These are phyloP conservation scores for Tylopilus rubrobrunneus DNA, from an alignment of 768 basidiomycete species.

Conservation along the genomic window DNA sequence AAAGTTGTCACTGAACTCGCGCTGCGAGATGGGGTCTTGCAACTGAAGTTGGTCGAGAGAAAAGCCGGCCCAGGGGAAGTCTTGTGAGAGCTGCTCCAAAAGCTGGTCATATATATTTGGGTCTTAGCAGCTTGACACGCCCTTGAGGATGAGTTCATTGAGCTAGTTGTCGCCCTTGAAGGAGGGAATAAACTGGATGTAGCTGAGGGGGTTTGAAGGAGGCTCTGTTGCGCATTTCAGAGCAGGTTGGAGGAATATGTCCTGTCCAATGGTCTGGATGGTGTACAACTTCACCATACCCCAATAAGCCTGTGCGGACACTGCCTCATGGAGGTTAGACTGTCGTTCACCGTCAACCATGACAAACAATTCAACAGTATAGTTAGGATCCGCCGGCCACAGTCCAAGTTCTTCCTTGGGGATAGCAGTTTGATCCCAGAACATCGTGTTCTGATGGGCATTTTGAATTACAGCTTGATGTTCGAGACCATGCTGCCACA, in stretches of 20 bases:
- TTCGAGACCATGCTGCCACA: conserved; percentile 79
- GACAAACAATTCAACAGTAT: conserved; percentile 48
- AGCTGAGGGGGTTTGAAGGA: conserved; percentile 55
- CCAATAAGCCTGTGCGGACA: conserved; percentile 64
- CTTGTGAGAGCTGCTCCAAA: conserved; percentile 40
- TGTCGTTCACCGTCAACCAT: conserved; percentile 35
- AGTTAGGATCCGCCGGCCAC: conserved; percentile 68
- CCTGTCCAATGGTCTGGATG: conserved; percentile 68
- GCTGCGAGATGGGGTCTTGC: conserved; percentile 58
- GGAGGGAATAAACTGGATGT: conserved; percentile 48
- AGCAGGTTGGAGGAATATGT: conserved; percentile 61
- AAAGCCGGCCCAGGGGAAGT: conserved; percentile 62
- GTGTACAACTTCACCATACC: conserved; percentile 71
- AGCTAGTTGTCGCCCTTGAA: conserved; percentile 64
- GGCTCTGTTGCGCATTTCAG: conserved; percentile 34
- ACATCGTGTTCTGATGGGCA: conserved; percentile 51
- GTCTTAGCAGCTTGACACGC: conserved; percentile 66
- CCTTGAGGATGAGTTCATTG: conserved; percentile 63
- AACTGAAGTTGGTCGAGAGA: conserved; percentile 60
- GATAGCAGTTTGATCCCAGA: conserved; percentile 69
- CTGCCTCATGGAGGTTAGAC: conserved; percentile 57
- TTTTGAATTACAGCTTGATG: conserved; percentile 57
- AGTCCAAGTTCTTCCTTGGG: conserved; percentile 70
- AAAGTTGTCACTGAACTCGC: conserved; percentile 80
- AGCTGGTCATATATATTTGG: conserved; percentile 68